These are phyloP conservation scores for Arachnopeziza araneosa DNA, from an alignment of 2,329 filamentous ascomycete genomes.

Conservation along the genomic window DNA sequence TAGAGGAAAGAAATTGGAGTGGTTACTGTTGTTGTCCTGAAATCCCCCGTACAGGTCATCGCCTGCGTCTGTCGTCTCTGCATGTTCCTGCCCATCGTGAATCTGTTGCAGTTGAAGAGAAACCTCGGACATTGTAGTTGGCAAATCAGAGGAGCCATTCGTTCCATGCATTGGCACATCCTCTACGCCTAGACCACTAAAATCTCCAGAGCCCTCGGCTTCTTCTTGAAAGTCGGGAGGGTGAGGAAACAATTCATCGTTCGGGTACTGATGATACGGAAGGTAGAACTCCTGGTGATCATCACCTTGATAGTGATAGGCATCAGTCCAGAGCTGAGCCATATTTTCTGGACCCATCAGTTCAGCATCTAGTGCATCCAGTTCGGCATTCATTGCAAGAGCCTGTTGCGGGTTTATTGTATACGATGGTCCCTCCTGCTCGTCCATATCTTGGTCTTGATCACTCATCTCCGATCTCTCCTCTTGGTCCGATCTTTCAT, in stretches of 20 bases:
- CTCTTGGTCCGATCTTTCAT: conserved; percentile 12
- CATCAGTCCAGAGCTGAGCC: neutral
- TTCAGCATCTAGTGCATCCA: conserved; percentile 24
- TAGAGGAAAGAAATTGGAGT: conserved; percentile 21
- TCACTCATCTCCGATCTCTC: conserved; percentile 14
- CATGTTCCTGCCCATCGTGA: conserved; percentile 27
- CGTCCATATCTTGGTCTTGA: conserved; percentile 29
- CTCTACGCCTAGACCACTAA: neutral
- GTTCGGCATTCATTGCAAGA: conserved; percentile 17
- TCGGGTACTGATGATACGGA: neutral
- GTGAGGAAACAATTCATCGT: neutral
- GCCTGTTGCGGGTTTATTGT: conserved; percentile 19
- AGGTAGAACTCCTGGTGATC: neutral
- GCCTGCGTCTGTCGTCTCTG: conserved; percentile 12
- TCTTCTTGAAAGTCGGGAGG: neutral
- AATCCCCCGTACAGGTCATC: conserved; percentile 17
- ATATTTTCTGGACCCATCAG: conserved; percentile 21
- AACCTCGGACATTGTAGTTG: conserved; percentile 24
- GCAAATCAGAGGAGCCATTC: neutral
- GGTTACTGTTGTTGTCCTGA: conserved; percentile 24
- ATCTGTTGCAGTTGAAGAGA: conserved; percentile 28
- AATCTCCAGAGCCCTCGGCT: neutral
- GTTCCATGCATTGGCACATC: conserved; percentile 3
- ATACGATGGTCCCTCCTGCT: conserved; percentile 21
- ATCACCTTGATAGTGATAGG: neutral